These are phyloP conservation scores for Recurvomyces mirabilis DNA, from an alignment of 495 filamentous ascomycete species.

Conservation along the genomic window DNA sequence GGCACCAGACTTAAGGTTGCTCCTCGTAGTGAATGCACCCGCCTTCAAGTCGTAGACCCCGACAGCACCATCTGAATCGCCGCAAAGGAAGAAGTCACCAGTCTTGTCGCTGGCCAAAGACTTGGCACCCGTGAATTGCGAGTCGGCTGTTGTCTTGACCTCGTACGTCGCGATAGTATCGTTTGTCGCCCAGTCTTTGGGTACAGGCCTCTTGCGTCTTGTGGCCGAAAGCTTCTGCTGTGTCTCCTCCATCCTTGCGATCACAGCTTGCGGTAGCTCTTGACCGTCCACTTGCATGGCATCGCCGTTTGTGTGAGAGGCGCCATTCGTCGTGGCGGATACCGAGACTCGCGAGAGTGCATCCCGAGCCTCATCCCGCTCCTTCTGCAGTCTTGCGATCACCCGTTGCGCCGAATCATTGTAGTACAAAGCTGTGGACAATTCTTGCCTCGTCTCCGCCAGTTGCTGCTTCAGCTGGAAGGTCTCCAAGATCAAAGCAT, in stretches of 20 bases:
- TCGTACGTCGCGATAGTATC: conserved; percentile 62
- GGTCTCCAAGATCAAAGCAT: conserved; percentile 79
- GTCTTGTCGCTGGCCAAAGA: conserved; percentile 54
- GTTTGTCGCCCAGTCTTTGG: conserved; percentile 69
- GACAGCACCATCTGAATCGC: conserved; percentile 63
- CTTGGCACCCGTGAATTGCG: conserved; percentile 52
- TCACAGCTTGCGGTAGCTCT: conserved; percentile 58
- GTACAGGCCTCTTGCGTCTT: conserved; percentile 76
- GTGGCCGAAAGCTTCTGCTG: conserved; percentile 71
- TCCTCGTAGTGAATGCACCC: conserved; percentile 18
- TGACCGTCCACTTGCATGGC: conserved; percentile 82
- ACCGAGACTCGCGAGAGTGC: conserved; percentile 79
- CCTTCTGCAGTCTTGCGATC: conserved; percentile 75
- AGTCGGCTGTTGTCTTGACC: conserved; percentile 46
- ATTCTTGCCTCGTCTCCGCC: conserved; percentile 80
- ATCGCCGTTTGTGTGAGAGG: conserved; percentile 49
- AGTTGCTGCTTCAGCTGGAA: conserved; percentile 82
- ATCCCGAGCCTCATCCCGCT: conserved; percentile 86
- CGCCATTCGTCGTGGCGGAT: conserved; percentile 35
- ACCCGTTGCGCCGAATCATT: conserved; percentile 91
- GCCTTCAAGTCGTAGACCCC: conserved; percentile 64
- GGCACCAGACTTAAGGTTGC: conserved; percentile 41
- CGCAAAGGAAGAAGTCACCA: conserved; percentile 63
- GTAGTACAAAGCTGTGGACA: conserved; percentile 87
- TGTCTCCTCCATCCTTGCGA: conserved; percentile 63